These are phyloP conservation scores for Monascus purpureus DNA, from an alignment of 495 filamentous ascomycete species.

Conservation along the genomic window DNA sequence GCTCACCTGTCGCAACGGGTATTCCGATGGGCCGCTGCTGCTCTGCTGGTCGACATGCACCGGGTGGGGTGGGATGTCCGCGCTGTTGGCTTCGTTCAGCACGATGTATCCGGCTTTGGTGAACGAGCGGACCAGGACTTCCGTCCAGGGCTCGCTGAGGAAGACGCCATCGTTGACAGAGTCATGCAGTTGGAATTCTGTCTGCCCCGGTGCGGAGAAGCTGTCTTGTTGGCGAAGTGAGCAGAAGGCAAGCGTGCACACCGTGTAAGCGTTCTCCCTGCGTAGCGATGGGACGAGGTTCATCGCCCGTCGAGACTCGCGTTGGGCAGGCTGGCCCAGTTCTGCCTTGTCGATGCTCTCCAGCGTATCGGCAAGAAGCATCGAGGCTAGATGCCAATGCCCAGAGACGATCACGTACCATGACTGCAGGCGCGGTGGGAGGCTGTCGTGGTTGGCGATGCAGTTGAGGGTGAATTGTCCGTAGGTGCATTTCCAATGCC, in stretches of 20 bases:
- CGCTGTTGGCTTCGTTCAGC: too few species aligned
- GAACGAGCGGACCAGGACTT: slow-evolving; percentile 28
- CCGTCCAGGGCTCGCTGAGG: slow-evolving; percentile 33
- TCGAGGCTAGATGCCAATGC: slow-evolving; percentile 33
- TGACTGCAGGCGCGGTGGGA: slow-evolving; percentile 30
- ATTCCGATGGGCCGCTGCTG: background rate
- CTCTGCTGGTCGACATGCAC: slow-evolving; percentile 1
- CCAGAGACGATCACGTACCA: slow-evolving; percentile 33
- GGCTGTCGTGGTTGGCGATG: slow-evolving; percentile 20
- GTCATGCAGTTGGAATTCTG: slow-evolving; percentile 9
- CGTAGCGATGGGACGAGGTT: slow-evolving; percentile 16
- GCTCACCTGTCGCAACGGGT: background rate
- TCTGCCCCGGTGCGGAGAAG: slow-evolving; percentile 1
- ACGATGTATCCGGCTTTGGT: slow-evolving; percentile 22
- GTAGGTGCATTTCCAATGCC: slow-evolving; percentile 31
- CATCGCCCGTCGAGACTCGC: slow-evolving; percentile 12
- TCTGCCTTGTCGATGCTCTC: slow-evolving; percentile 21
- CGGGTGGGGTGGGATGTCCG: too few species aligned
- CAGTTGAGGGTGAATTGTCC: slow-evolving; percentile 29
- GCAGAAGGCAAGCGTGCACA: slow-evolving; percentile 23
- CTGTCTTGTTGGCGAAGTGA: slow-evolving; percentile 8
- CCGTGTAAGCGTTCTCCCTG: slow-evolving; percentile 15
- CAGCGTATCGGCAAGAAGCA: slow-evolving; percentile 31
- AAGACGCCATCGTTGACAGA: slow-evolving; percentile 20
- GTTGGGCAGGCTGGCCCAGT: slow-evolving; percentile 11